A percentile compares a stretch with the other conserved stretches of the same genome.
phyloP scores from a whole-genome alignment of 2,329 filamentous ascomycete species.

The Kalmusia sp. region DNA sequence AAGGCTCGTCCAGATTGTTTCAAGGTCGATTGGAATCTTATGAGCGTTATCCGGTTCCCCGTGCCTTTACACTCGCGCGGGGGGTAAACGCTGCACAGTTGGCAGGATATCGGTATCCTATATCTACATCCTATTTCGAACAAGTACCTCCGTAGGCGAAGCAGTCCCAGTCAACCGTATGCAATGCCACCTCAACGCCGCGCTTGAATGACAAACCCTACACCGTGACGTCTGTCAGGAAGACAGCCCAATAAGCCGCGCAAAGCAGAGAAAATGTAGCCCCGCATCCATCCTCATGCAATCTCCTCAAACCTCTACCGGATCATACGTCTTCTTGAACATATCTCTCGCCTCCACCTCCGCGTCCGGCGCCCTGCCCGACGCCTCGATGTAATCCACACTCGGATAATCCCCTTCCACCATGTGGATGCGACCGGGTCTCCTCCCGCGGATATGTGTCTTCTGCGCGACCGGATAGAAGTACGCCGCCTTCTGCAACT shows the following conservation, averaged over 20 bases:
- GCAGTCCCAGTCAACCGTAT: neutral
- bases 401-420: slow-evolving; percentile 54
- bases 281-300: neutral
- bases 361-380: slow-evolving; percentile 58
- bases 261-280: neutral
- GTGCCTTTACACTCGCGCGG: no score
- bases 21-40: no score
- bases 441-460: slow-evolving; percentile 58
- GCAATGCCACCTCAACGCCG: slow-evolving; percentile 6
- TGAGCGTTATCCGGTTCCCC: no score
- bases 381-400: slow-evolving; percentile 61
- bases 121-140: neutral
- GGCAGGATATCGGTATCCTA: no score
- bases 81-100: no score
- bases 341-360: slow-evolving; percentile 57
- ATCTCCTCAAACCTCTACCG: slow-evolving; percentile 20
- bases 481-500: slow-evolving; percentile 62
- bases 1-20: no score
- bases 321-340: slow-evolving; percentile 52
- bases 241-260: neutral
- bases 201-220: neutral
- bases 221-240: neutral
- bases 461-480: slow-evolving; percentile 67
- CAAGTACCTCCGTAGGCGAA: neutral
- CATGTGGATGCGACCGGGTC: slow-evolving; percentile 50